Base-by-base conservation (phyloP, 495 filamentous ascomycete species). In the Jackrogersella multiformis region DNA sequence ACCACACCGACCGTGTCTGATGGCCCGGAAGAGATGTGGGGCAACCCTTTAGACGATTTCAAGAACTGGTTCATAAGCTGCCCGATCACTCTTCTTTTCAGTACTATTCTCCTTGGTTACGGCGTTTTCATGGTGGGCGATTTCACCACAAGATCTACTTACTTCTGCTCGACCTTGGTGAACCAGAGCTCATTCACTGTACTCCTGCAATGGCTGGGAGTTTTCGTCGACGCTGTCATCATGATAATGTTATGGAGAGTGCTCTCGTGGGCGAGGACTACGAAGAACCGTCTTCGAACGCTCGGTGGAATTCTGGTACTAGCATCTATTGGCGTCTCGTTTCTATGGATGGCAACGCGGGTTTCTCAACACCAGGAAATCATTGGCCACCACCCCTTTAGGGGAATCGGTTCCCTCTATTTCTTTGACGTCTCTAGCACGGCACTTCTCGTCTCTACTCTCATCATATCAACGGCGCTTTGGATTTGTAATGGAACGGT, bases 231-330 rank as follows among this genome's bases (percentile, higher is more conserved):
- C 58, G 73, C 76, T 7, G 39, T 66, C 52, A 78, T 83, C 59
- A 56, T 76, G 52, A 66, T 80, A 18, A 59, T 80, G 18, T 18
- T 68, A 4, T 83, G 81, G 80, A 77, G 80, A 12, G 72, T 82
- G 9, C 70, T 84, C n/a, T 78, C 79, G 36, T 82, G 80, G 80
- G 66, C 77, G 5, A 69, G 80, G 36, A 81, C 81, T 0, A 80
- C 78, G 18, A 80, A 76, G 48, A 68, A 62, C 34, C 76, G 79
- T 4, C 69, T 84, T 23, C 75, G 69, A 35, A 78, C 73, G 6
- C 64, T 83, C 12, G 72, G 77, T 21, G 66, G 57, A n/a, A 76
- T 82, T 10, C 49, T 81, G 24, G 16, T 78, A 15, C 58, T 66
- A 35, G 65, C 75, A 6, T 71, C 75, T 8, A 26, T 71, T 24